phyloP scores from a whole-genome alignment of 2,329 filamentous ascomycete genomes.

The Cladophialophora yegresii region DNA sequence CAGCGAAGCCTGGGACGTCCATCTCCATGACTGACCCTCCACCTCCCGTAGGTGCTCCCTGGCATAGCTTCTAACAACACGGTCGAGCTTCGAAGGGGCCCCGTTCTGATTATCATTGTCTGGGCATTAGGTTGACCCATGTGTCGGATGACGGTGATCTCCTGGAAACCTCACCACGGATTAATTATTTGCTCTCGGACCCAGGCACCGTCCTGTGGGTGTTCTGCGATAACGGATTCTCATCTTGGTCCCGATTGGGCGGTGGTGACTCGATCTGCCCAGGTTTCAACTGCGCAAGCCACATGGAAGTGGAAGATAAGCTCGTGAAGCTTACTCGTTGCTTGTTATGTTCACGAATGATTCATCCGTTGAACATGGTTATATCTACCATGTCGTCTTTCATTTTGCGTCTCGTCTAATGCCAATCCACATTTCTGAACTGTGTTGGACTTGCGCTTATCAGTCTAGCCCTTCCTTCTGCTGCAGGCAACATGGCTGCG shows the following conservation, averaged over 20 bases:
- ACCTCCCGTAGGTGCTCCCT: too few species aligned
- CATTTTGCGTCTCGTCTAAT: neutral
- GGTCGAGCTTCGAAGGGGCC: neutral
- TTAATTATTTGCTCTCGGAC: neutral
- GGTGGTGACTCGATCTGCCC: neutral
- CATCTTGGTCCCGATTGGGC: neutral
- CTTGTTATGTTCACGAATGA: slow-evolving; percentile 9
- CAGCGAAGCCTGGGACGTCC: neutral
- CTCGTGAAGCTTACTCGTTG: slow-evolving; percentile 13
- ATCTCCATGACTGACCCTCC: neutral
- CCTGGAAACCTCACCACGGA: neutral
- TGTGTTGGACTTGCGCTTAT: neutral
- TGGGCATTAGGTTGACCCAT: neutral
- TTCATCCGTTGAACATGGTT: neutral
- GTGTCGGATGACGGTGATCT: neutral
- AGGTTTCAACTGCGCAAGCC: neutral
- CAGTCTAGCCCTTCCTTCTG: neutral
- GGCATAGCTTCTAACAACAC: neutral
- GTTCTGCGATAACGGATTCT: neutral
- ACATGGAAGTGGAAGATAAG: slow-evolving; percentile 5
- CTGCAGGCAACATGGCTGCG: slow-evolving; percentile 14
- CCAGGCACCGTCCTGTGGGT: neutral
- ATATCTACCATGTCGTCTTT: slow-evolving; percentile 1
- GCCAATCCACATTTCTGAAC: neutral
- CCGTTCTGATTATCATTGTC: neutral